phyloP scores from a whole-genome alignment of 768 basidiomycete genomes.

The Amylocystis lapponica region DNA sequence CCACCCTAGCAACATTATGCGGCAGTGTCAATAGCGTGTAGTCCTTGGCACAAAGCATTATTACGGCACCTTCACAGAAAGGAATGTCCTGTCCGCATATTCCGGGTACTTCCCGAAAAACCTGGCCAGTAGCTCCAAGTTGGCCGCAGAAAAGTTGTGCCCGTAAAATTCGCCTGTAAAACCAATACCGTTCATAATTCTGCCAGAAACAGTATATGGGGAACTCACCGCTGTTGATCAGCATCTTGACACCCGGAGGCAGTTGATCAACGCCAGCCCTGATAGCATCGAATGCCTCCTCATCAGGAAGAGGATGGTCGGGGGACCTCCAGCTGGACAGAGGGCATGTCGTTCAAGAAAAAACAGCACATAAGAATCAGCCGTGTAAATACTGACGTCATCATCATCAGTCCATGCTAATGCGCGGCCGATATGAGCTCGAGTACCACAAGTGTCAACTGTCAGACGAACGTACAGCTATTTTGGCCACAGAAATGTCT shows the following conservation, averaged over 20 bases:
- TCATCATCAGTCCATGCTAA: constrained; percentile 48
- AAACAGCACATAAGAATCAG: background rate
- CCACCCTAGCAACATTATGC: background rate
- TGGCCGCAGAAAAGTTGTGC: constrained; percentile 30
- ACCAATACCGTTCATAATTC: constrained; percentile 8
- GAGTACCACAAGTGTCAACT: constrained; percentile 21
- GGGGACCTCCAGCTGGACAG: background rate
- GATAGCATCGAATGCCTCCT: constrained; percentile 56
- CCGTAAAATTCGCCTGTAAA: constrained; percentile 54
- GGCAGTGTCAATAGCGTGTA: too few species aligned
- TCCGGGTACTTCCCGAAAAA: constrained; percentile 44
- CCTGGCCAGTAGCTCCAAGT: constrained; percentile 41
- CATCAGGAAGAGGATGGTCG: constrained; percentile 42
- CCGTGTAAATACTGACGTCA: constrained; percentile 36
- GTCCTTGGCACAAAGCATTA: too few species aligned
- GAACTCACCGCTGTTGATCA: constrained; percentile 42
- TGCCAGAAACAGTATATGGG: background rate
- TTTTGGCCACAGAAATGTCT: constrained; percentile 30
- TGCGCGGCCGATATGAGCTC: background rate
- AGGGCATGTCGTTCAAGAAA: background rate
- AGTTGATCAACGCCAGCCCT: constrained; percentile 42
- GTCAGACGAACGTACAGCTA: constrained; percentile 33
- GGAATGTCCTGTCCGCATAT: constrained; percentile 38
- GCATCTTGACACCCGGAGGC: constrained; percentile 38
- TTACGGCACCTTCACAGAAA: constrained; percentile 47